Base-by-base conservation (phyloP, 768 basidiomycete genomes). In the Tylopilus rubrobrunneus region DNA sequence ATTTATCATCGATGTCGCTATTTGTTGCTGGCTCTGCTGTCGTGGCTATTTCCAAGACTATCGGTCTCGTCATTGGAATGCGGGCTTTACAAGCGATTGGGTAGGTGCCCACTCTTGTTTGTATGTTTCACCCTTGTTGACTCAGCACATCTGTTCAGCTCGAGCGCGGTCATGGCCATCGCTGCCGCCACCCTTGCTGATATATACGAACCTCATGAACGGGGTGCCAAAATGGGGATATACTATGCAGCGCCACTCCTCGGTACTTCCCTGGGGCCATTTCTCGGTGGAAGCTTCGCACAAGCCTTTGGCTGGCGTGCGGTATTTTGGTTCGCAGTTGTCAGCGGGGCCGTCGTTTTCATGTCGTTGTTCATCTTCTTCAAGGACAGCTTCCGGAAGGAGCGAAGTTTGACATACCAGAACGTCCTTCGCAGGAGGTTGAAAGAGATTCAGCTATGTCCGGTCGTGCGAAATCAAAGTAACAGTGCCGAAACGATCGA, bases 191-290 rank as follows among this genome's bases (percentile, higher is more conserved):
- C 88, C 0, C 74, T 92, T 4, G 87, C 89, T 4, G 89, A 91
- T 65, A 84, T 91, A 17, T 91, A 82, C 59, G 89, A 91, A 28
- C 81, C 88, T 0, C 72, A 76, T n/a, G 85, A 90, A 62, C 76
- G 90, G n/a, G 90, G 90, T 4, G 80, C 78, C 9, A 87, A 83
- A 76, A 86, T 92, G 80, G 91, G 92, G 0, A 74, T 92, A 21
- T 92, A 85, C 67, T 92, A 92, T 65, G 81, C 84, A 4, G 85
- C 90, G 5, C 89, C 89, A 0, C 77, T 92, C 7, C 79, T 93
- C 5, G 91, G 89, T 1, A 77, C 79, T 2, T 77, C 78, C 2
- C 48, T 87, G 0, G 89, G 86, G 0, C 86, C 87, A 1, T 78
- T 91, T 29, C 63, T 90, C 41, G 88, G 89, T 2, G 88, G 90